phyloP scores from a whole-genome alignment of 2,329 filamentous ascomycete genomes.

The Paraconiothyrium brasiliense region DNA sequence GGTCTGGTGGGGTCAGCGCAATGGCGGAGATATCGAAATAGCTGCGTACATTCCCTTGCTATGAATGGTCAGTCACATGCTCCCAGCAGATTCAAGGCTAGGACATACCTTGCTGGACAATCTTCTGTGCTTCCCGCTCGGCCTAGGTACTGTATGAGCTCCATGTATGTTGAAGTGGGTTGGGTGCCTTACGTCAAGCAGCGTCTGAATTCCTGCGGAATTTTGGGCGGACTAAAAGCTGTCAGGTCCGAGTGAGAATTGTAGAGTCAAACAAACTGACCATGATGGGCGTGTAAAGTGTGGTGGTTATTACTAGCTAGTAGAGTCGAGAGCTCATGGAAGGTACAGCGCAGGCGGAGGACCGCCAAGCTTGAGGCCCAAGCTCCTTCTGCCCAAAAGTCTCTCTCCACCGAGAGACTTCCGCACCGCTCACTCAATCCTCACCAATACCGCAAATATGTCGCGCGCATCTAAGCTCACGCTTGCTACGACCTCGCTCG shows the following conservation, averaged over 20 bases:
- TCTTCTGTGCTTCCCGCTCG: conserved; percentile 98
- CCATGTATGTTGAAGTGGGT: conserved; percentile 30
- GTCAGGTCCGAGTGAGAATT: conserved; percentile 32
- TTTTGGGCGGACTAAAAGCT: conserved; percentile 87
- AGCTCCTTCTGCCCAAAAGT: conserved; percentile 37
- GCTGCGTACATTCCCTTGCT: conserved; percentile 84
- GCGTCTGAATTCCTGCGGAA: conserved; percentile 96
- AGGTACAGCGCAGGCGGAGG: conserved; percentile 33
- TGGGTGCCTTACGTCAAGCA: conserved; percentile 83
- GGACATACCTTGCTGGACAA: conserved; percentile 88
- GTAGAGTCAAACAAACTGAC: conserved; percentile 24
- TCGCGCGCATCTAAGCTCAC: conserved; percentile 91
- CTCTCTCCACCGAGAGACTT: conserved; percentile 15
- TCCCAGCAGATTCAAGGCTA: not conserved
- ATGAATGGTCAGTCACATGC: conserved; percentile 25
- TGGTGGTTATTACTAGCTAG: conserved; percentile 32
- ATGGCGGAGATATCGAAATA: conserved; percentile 16
- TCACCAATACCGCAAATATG: conserved; percentile 63
- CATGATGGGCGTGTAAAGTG: conserved; percentile 36
- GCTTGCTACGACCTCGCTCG: conserved; percentile 77
- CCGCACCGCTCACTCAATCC: conserved; percentile 11
- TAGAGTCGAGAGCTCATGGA: conserved; percentile 32
- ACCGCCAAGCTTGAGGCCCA: conserved; percentile 41
- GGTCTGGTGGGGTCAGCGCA: conserved; percentile 65
- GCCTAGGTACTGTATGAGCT: conserved; percentile 69